A percentile compares a stretch with the other conserved stretches of the same genome.
Conservation (phyloP, 805 yeast genomes). For the Yamadazyma ubonensis region DNA sequence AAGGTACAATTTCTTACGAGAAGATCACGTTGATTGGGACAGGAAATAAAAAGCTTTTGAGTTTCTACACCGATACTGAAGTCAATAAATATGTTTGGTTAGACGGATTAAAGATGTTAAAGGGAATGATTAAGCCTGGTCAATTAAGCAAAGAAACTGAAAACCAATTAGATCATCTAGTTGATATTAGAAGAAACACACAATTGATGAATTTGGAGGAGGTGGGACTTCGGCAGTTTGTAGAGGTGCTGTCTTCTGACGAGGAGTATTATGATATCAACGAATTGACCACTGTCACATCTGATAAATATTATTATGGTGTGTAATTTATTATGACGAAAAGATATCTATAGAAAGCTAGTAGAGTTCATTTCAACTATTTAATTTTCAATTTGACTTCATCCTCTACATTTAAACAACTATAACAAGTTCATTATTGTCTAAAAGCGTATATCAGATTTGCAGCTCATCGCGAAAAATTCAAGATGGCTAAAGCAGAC, state of each 20-base stretch:
- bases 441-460: no score
- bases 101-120: slow-evolving; percentile 65
- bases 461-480: slow-evolving; percentile 5
- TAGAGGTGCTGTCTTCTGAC: slow-evolving; percentile 26
- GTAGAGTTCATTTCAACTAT: no score
- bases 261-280: slow-evolving; percentile 20
- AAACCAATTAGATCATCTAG: slow-evolving; percentile 32
- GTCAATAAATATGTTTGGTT: slow-evolving; percentile 72
- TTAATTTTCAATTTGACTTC: no score
- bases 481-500: slow-evolving; percentile 4
- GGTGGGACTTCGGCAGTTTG: slow-evolving; percentile 3
- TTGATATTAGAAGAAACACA: slow-evolving; percentile 38
- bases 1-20: slow-evolving; percentile 57
- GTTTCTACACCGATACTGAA: slow-evolving; percentile 69
- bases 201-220: slow-evolving; percentile 40
- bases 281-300: slow-evolving; percentile 17
- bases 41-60: slow-evolving; percentile 44
- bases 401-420: no score
- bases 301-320: slow-evolving; percentile 12
- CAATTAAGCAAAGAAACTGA: slow-evolving; percentile 38
- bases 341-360: no score
- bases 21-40: slow-evolving; percentile 51
- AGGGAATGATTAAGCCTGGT: slow-evolving; percentile 30
- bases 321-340: background rate
- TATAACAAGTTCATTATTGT: no score